A percentile compares a stretch with the other conserved stretches of the same genome.
These are phyloP conservation scores for Solanum bulbocastanum DNA, from an alignment of 257 asterid genomes.

Conservation along the genomic window DNA sequence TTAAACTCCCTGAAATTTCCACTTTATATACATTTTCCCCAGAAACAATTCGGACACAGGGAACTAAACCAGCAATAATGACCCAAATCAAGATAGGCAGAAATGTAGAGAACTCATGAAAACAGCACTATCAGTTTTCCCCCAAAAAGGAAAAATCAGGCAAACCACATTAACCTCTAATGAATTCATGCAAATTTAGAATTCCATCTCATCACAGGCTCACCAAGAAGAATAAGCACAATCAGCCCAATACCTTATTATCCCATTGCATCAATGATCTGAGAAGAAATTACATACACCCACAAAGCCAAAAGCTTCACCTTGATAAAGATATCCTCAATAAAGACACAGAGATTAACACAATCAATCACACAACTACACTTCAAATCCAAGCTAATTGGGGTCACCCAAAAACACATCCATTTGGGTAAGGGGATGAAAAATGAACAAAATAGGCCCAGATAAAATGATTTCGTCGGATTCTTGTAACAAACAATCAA, in stretches of 20 bases:
- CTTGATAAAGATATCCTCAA: background rate
- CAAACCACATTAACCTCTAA: background rate
- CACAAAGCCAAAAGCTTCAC: background rate
- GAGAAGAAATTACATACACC: background rate
- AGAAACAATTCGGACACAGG: background rate
- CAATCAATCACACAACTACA: background rate
- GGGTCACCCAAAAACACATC: background rate
- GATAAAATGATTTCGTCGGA: background rate
- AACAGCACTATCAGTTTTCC: background rate
- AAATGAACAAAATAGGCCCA: background rate
- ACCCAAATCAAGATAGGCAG: background rate
- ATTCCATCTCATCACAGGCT: background rate
- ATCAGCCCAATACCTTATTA: background rate
- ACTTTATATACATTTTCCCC: background rate
- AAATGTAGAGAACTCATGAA: background rate
- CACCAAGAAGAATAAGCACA: background rate
- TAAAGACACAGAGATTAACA: background rate
- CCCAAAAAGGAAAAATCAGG: background rate
- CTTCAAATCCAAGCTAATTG: background rate
- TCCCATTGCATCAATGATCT: background rate
- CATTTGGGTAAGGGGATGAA: background rate
- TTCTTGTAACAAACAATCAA: background rate
- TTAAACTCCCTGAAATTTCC: background rate
- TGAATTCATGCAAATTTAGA: background rate
- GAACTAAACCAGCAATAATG: background rate